Percentiles rank a stretch among this genome's conserved stretches.
Evolutionary conservation across 768 basidiomycete genomes (phyloP).

Genomic region (Leccinum rimulosum): DNA sequence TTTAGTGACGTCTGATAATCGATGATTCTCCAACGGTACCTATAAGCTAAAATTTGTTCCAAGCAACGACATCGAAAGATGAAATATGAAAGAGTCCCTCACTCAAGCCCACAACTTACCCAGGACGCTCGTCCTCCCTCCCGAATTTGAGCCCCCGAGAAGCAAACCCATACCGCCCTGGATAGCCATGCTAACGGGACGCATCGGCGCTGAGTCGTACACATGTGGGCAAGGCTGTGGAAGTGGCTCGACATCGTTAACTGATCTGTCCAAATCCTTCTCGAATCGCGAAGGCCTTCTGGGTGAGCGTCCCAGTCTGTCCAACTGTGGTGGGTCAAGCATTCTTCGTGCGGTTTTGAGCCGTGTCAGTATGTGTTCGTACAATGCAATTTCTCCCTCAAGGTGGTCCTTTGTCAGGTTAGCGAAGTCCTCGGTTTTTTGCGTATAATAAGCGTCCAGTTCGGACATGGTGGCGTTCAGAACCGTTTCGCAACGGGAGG

Average conservation of each 20-base stretch:
- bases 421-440: constrained; percentile 70
- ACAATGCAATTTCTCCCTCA: constrained; percentile 73
- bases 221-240: constrained; percentile 78
- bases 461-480: constrained; percentile 88
- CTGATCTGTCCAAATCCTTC: constrained; percentile 60
- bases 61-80: background rate
- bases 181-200: constrained; percentile 71
- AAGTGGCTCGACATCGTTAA: constrained; percentile 44
- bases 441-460: constrained; percentile 74
- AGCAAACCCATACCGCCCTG: constrained; percentile 71
- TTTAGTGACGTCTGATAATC: background rate
- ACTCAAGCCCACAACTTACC: constrained; percentile 54
- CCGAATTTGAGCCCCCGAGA: constrained; percentile 38
- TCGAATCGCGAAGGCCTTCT: constrained; percentile 74
- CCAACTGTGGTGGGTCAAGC: constrained; percentile 50
- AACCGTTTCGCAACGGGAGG: constrained; percentile 81
- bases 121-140: constrained; percentile 52
- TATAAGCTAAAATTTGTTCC: background rate
- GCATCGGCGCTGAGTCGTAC: constrained; percentile 71
- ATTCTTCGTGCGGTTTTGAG: constrained; percentile 54
- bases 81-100: background rate
- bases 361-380: constrained; percentile 66
- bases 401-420: constrained; percentile 62
- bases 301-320: constrained; percentile 46
- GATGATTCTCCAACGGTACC: background rate